Base-by-base conservation (phyloP, 2,329 filamentous ascomycete genomes). In the Colletotrichum sublineola region DNA sequence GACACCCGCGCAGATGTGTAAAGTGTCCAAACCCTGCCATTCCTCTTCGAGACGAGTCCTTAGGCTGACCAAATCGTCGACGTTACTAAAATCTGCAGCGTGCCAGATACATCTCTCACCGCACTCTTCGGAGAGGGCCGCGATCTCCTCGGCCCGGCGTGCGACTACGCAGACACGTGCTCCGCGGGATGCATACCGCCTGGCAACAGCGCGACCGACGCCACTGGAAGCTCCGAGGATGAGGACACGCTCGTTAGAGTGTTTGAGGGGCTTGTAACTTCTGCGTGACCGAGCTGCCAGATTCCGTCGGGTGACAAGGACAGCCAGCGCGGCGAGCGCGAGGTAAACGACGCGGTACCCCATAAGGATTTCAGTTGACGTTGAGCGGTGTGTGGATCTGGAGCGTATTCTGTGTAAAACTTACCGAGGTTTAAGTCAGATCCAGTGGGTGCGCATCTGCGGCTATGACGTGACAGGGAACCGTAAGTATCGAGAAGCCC, bases 151-250 rank as follows among this genome's bases (percentile, higher is more conserved):
- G 3, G 46, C 55, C 2, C 68, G 68, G 29, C 68, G 63, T 3
- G 68, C 68, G 31, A 70, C 68, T 24, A 70, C 68, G 6, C 68
- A 70, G 18, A 70, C 33, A 1, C 46, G 63, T 18, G 68, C 68
- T 31, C 68, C 68, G 24, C 68, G 68, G 8, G 68, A 40, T 12
- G 68, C 68, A 15, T 70, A 70, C 40, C 46, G 63, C 63, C 61
- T 67, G 5, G 68, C 68, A 33, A 70, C 48, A 14, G 68, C 68
- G 12, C 68, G 63, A 2, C 68, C 68, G 9, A 70, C 68, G 33
- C 68, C 68, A 48, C 68, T 70, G 20, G 68, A 70, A 31, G 68
- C 68, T 11, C 68, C 68, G 44, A 70, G 24, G 38, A 70, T 40
- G 55, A 70, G 63, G n/a, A 70, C 68, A 44, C 68, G 68, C 63